These are phyloP conservation scores for Mycosphaerella arachidis DNA, from an alignment of 2,329 filamentous ascomycete species.

Conservation along the genomic window DNA sequence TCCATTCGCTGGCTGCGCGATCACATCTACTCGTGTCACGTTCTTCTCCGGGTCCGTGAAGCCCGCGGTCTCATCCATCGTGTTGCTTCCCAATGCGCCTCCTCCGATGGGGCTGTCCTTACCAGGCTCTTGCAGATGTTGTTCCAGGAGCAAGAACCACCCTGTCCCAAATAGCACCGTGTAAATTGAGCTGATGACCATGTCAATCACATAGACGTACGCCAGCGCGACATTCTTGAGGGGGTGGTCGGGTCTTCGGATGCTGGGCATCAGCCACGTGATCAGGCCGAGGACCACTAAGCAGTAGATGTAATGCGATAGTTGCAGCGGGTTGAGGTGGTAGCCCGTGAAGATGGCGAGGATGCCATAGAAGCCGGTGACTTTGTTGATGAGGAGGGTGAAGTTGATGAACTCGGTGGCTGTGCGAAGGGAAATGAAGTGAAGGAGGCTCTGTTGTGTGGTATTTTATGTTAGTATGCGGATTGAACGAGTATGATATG, in stretches of 20 bases:
- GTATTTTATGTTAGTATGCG: neutral
- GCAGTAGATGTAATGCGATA: slow-evolving; percentile 90
- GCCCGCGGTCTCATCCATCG: slow-evolving; percentile 59
- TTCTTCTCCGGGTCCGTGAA: slow-evolving; percentile 60
- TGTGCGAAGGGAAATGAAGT: slow-evolving; percentile 78
- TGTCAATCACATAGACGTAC: slow-evolving; percentile 81
- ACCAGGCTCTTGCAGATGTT: slow-evolving; percentile 45
- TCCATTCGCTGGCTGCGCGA: slow-evolving; percentile 46
- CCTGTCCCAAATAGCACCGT: slow-evolving; percentile 75
- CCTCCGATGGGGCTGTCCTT: slow-evolving; percentile 21
- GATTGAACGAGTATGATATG: neutral
- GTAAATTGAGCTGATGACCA: slow-evolving; percentile 73
- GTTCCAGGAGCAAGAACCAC: slow-evolving; percentile 76
- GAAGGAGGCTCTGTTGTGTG: slow-evolving; percentile 72
- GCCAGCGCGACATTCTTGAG: slow-evolving; percentile 77
- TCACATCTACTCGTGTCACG: slow-evolving; percentile 53
- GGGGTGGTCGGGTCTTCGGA: slow-evolving; percentile 52
- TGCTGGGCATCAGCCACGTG: slow-evolving; percentile 69
- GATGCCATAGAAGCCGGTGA: slow-evolving; percentile 83
- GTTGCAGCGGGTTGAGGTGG: slow-evolving; percentile 73
- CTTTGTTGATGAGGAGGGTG: slow-evolving; percentile 83
- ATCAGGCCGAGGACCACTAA: slow-evolving; percentile 65
- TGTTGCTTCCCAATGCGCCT: slow-evolving; percentile 40
- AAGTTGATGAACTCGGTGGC: slow-evolving; percentile 81
- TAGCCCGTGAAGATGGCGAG: slow-evolving; percentile 86